A percentile compares a stretch with the other conserved stretches of the same genome.
These are phyloP conservation scores for Agaricales sp. DNA, from an alignment of 1,284 basidiomycete species.

Conservation along the genomic window DNA sequence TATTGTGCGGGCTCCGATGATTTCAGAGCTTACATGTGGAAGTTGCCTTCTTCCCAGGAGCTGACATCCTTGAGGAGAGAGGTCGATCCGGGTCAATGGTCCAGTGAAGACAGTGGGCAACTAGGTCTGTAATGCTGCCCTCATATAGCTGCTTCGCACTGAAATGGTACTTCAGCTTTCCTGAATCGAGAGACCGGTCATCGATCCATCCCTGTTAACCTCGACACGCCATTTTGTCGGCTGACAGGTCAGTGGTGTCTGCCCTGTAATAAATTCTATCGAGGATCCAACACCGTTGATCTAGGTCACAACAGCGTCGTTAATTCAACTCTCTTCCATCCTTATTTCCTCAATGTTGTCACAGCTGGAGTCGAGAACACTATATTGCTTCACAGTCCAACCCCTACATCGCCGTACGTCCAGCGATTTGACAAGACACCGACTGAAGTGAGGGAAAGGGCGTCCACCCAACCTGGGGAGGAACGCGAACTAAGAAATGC, in stretches of 20 bases:
- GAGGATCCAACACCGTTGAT: not conserved
- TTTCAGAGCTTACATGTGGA: slow-evolving; percentile 75
- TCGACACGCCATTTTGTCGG: slow-evolving; percentile 45
- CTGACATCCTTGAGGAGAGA: slow-evolving; percentile 34
- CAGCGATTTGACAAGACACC: slow-evolving; percentile 31
- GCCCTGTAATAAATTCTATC: slow-evolving; percentile 4
- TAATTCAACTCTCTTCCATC: slow-evolving; percentile 64
- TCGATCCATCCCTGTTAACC: slow-evolving; percentile 42
- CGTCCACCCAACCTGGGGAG: slow-evolving; percentile 18
- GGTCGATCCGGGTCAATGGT: slow-evolving; percentile 35
- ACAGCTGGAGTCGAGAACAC: slow-evolving; percentile 65
- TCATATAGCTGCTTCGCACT: slow-evolving; percentile 2
- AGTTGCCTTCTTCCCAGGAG: slow-evolving; percentile 39
- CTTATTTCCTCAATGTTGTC: slow-evolving; percentile 50
- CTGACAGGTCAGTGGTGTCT: slow-evolving; percentile 40
- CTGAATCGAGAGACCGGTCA: slow-evolving; percentile 22
- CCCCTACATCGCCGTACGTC: slow-evolving; percentile 37
- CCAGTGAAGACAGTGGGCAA: slow-evolving; percentile 12
- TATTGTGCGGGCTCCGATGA: slow-evolving; percentile 73
- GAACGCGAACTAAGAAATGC: slow-evolving; percentile 25
- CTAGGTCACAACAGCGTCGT: slow-evolving; percentile 66
- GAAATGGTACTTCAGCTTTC: slow-evolving; percentile 31
- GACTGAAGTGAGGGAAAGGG: slow-evolving; percentile 31
- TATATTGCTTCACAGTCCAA: slow-evolving; percentile 60
- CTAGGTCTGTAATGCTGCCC: slow-evolving; percentile 25